Base-by-base conservation (phyloP, 257 asterid species). In the Nicotiana knightiana region DNA sequence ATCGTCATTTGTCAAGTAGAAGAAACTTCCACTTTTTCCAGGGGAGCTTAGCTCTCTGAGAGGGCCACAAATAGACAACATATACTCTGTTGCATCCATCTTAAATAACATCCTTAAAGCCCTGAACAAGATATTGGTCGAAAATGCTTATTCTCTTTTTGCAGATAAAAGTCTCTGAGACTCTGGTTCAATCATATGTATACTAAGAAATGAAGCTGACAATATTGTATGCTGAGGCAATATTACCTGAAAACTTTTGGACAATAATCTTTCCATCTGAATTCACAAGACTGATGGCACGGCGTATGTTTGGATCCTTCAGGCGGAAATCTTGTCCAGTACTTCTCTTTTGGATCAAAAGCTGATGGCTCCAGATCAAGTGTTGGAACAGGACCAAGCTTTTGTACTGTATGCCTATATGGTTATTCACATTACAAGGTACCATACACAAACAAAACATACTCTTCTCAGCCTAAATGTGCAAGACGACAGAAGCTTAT, bases 11-110 rank as follows among this genome's bases (percentile, higher is more conserved):
- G 99, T 96, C 84, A 93, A 82, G 92, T 96, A 96, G 73, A 95
- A 95, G 85, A 95, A 95, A 87, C 99, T 95, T 62, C 99, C 99
- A 68, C 99, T 95, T 64, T 95, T 94, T 28, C 98, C 98, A 0
- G 99, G 99, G 4, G 98, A 94, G 46, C 97, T 94, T 54, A 96
- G 97, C 77, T 96, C 99, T 24, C 98, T 83, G 21, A 96, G 86
- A 18, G 99, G 97, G 6, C 99, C 99, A 64, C 99, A 96, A 30
- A 96, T 96, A 13, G 99, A 96, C 64, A 96, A 37, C 98, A 96
- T 94, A 91, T 96, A 96, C 82, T 94, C 98, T 6, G 98, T 97
- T 73, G 99, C 90, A 88, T 96, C 99, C 82, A 96, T 98, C 92
- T 96, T 93, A 88, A 96, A 94, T 80, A 96, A 58, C 93, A 89